Evolutionary conservation across 768 basidiomycete species (phyloP), one percentile per base, ranked within the genome.

Genomic region (Lactifluus subvellereus): DNA sequence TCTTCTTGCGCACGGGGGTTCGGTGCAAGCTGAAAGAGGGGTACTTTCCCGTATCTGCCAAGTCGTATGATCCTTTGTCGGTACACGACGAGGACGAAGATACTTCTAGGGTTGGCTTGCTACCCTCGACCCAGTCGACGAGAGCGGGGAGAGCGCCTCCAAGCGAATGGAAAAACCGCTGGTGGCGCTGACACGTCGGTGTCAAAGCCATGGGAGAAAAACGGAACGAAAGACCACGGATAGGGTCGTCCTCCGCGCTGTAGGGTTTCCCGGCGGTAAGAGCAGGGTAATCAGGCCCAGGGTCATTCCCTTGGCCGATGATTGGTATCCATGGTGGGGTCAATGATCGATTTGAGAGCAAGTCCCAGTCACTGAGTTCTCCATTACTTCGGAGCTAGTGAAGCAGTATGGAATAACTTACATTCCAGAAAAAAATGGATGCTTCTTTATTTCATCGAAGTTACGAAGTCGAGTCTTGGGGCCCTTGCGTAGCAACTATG

Each of bases 271-370:
- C 63, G 22, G 63, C 32, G 6, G 54, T 32, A 38, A 64, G 49
- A 5, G 27, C 0, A 20, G 48, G 59, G 40, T 6, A 45, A 45
- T 32, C 22, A 4, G 7, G 35, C 33, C 30, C n/a, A 10, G 20
- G 22, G 33, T 55, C 48, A 18, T 38, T 9, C 11, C 33, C 33
- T 32, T 33, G n/a, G 8, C 45, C 35, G 35, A 64, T 40, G 22
- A 11, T 49, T 37, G 63, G 63, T 50, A 60, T 32, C 63, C 63
- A 64, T 8, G 63, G 63, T 13, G 63, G 63, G 32, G 22, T 51
- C n/a, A 50, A 37, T 27, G 48, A 43, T 43, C 63, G 63, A 6
- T 27, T 60, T 32, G 54, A 59, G 20, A 64, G 20, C 5, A 27
- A 33, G 11, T 56, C 30, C 63, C 63, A 64, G 14, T 60, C 57